Base-by-base conservation (phyloP, 495 filamentous ascomycete species). In the Neurospora terricola region DNA sequence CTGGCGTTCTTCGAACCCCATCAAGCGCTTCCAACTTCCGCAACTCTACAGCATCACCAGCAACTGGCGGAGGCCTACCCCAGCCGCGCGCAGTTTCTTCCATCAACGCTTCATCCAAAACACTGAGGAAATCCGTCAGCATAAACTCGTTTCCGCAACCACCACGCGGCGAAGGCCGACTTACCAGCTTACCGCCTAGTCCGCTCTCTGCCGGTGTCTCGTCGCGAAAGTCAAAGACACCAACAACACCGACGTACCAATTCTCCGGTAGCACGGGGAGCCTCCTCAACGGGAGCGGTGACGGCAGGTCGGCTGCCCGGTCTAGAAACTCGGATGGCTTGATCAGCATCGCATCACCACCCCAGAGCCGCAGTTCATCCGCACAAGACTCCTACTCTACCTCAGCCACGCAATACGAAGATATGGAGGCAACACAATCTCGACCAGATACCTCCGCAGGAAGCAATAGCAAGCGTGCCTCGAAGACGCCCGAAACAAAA, bases 121-220 rank as follows among this genome's bases (percentile, higher is more conserved):
- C 87, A n/a, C 77, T 97, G 71, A 88, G 94, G 73, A 93, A 93
- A 78, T 92, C 91, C 0, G 91, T 96, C 73, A 97, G 93, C 82
- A 96, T 97, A 75, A 93, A 93, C 71, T 89, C 93, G 1, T 97
- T 97, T 78, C 94, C 94, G n/a, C 92, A 95, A 73, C 94, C 94
- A 38, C 94, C 94, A 23, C 90, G 89, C 73, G 85, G 86, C 5
- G 86, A 83, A 48, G 82, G 86, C 42, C 86, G 88, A 73, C 78
- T 83, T 62, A 76, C 82, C 42, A 91, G 86, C 78, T 81, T 88
- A 5, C 87, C 88, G 18, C 86, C 87, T 16, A 92, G 87, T 78
- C 88, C 89, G 4, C 79, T 90, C 62, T 88, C 88, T 12, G 84
- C 83, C 18, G 82, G 83, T 34, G 75, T 76, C 38, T 79, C 83